A percentile compares a stretch with the other conserved stretches of the same genome.
These are phyloP conservation scores for Plasmodium sp. DNA, from an alignment of 169 alveolate species.

Conservation along the genomic window DNA sequence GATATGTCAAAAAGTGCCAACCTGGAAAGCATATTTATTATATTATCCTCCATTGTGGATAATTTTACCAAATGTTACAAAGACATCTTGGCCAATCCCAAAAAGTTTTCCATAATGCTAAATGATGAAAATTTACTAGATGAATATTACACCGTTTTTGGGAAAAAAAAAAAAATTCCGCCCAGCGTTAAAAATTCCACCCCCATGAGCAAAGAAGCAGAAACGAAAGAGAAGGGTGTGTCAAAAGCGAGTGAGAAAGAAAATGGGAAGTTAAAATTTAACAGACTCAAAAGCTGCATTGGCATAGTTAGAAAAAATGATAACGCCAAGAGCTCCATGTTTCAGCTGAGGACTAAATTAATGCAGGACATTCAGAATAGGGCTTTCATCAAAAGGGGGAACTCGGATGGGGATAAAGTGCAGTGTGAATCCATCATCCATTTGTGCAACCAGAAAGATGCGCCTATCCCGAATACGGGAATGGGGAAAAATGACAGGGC, in stretches of 20 bases:
- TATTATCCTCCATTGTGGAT: conserved; percentile 63
- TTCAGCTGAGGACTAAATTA: conserved; percentile 40
- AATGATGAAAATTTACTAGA: conserved; percentile 63
- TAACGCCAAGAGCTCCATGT: conserved; percentile 20
- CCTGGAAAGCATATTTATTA: conserved; percentile 65
- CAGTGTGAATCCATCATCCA: not conserved
- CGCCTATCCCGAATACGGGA: not conserved
- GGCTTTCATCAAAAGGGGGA: not conserved
- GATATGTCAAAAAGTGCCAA: conserved; percentile 45
- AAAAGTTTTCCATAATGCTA: conserved; percentile 62
- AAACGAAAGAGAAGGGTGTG: not conserved
- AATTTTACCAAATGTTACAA: conserved; percentile 71
- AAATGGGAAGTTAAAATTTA: conserved; percentile 1
- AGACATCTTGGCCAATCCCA: conserved; percentile 60
- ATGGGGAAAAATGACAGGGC: not conserved
- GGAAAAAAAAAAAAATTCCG: conserved; percentile 19
- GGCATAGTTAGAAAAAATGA: conserved; percentile 15
- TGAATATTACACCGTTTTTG: conserved; percentile 66
- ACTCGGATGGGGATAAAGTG: not conserved
- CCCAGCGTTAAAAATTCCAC: not conserved
- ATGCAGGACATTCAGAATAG: conserved; percentile 36
- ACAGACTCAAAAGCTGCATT: conserved; percentile 7
- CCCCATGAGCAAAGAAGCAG: not conserved
- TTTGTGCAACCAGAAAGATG: not conserved
- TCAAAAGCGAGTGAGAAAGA: not conserved